These are phyloP conservation scores for Xylaria sp. DNA, from an alignment of 2,329 filamentous ascomycete genomes.

Conservation along the genomic window DNA sequence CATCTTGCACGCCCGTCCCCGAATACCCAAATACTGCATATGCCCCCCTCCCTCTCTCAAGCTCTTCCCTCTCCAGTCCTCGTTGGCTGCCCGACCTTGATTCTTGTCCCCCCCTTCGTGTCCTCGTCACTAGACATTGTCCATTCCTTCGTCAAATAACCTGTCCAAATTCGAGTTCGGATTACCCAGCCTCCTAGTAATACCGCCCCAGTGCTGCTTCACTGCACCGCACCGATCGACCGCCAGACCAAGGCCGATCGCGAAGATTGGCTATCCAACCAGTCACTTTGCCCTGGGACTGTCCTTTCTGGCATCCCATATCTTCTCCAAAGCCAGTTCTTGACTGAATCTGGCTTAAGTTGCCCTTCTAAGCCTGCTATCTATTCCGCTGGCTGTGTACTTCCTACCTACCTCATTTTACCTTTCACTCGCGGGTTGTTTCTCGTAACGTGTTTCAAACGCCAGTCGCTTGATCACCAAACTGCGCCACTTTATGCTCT, in stretches of 20 bases:
- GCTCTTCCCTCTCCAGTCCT: slow-evolving; percentile 29
- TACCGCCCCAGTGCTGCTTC: neutral
- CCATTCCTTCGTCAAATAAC: slow-evolving; percentile 23
- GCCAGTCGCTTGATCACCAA: slow-evolving; percentile 37
- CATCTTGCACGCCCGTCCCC: slow-evolving; percentile 10
- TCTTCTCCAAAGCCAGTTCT: slow-evolving; percentile 40
- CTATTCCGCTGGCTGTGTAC: slow-evolving; percentile 32
- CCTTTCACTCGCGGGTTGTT: slow-evolving; percentile 19
- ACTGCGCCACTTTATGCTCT: slow-evolving; percentile 31
- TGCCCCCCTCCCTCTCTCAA: slow-evolving; percentile 26
- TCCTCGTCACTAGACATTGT: slow-evolving; percentile 35
- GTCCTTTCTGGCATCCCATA: slow-evolving; percentile 23
- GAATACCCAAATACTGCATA: slow-evolving; percentile 30
- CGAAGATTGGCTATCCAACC: slow-evolving; percentile 29
- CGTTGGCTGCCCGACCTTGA: slow-evolving; percentile 30
- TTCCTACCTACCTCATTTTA: slow-evolving; percentile 26
- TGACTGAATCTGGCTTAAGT: slow-evolving; percentile 42
- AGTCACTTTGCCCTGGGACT: slow-evolving; percentile 28
- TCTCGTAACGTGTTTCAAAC: slow-evolving; percentile 33
- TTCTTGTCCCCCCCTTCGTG: slow-evolving; percentile 28
- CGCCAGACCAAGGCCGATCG: slow-evolving; percentile 18
- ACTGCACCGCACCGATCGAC: neutral
- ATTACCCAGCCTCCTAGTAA: slow-evolving; percentile 12
- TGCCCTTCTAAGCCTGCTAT: slow-evolving; percentile 23
- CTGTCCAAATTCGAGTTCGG: slow-evolving; percentile 10